These are phyloP conservation scores for Kalaharituber pfeilii DNA, from an alignment of 2,329 filamentous ascomycete species.

Conservation along the genomic window DNA sequence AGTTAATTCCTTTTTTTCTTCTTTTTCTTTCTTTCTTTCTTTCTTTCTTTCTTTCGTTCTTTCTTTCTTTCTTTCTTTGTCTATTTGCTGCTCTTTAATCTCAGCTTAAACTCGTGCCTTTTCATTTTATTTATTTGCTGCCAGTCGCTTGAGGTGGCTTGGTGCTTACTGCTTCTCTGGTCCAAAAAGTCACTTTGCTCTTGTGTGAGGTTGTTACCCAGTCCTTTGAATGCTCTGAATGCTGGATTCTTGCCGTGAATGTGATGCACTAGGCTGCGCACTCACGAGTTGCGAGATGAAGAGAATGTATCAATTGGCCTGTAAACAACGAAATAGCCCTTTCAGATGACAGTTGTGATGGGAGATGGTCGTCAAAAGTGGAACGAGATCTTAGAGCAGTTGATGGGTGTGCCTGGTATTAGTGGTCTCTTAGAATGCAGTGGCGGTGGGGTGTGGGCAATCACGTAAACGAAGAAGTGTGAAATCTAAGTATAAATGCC, in stretches of 20 bases:
- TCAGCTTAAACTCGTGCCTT: not conserved
- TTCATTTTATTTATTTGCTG: not conserved
- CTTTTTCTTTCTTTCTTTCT: not conserved
- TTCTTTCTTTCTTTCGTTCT: not conserved
- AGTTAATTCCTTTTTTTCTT: not conserved
- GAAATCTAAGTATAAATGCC: too few relatives aligned
- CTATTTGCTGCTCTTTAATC: not conserved
- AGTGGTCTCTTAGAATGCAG: too few relatives aligned
- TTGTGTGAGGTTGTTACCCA: not conserved
- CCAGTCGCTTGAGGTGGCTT: not conserved
- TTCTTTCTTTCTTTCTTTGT: conserved; percentile 2
- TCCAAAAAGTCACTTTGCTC: not conserved
- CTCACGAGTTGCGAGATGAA: not conserved
- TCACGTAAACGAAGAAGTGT: too few relatives aligned
- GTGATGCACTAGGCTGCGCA: not conserved
- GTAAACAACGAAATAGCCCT: not conserved
- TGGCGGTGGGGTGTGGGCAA: too few relatives aligned
- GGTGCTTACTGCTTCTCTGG: not conserved
- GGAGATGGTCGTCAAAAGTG: not conserved
- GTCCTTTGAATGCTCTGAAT: not conserved
- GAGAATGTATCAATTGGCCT: not conserved
- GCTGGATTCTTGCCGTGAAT: not conserved
- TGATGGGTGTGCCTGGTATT: too few relatives aligned
- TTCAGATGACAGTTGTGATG: not conserved
- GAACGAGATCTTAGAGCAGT: not conserved